Evolutionary conservation across 2,329 filamentous ascomycete genomes (phyloP), one percentile per base, ranked within the genome.

Genomic region (Arthrobotrys iridis): DNA sequence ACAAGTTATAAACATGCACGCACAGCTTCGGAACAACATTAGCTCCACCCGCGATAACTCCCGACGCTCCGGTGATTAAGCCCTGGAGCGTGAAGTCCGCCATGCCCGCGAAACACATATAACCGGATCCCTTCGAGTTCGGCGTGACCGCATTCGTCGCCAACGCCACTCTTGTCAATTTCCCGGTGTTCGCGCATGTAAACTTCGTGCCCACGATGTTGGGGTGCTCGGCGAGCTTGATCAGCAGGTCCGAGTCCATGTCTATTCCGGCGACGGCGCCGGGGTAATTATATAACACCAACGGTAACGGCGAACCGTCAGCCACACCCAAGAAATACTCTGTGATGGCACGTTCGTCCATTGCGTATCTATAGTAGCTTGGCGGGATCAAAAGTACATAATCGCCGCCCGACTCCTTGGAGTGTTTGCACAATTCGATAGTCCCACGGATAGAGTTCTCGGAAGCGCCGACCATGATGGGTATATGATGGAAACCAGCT

Each of bases 351-450:
- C 63, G 45, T 40, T 75, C 71, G 5, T 87, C 85, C 8, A 87
- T 85, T 24, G 85, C 87, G 80, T 92, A 89, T 66, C 89, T 87
- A 83, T 93, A 93, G 84, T 93, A 94, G 58, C 88, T 88, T 2
- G 91, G 91, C 8, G 91, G 90, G 26, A 94, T 85, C 2, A 93
- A 87, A 66, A 95, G 85, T 4, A 90, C 90, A 79, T 90, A 92
- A 82, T 93, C 90, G 77, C 89, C 91, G 65, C 91, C 92, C 37
- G 88, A 85, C 28, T 86, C 85, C 78, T 87, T 87, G 11, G 91
- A 91, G 80, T 93, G 90, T 71, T 84, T 83, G 83, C 90, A 93
- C 71, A 90, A 84, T 72, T 88, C 85, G 75, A 93, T 86, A 15
- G 89, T 89, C 82, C 93, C 91, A 66, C 89, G 86, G 6, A 89